Evolutionary conservation across 129 eudicot species (phyloP).

Genomic region (Arctium lappa): DNA sequence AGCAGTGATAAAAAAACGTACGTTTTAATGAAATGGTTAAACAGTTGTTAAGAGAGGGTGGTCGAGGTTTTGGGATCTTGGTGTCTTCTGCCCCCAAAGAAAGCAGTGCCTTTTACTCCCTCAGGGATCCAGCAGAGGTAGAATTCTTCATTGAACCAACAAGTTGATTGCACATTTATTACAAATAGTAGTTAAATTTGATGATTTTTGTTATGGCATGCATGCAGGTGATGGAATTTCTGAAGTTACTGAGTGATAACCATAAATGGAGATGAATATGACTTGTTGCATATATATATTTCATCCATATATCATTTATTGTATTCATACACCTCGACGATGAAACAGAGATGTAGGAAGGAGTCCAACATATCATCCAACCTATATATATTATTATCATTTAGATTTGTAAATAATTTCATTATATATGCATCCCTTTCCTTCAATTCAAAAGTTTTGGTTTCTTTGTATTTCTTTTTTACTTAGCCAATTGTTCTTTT

Average conservation of each 20-base stretch:
- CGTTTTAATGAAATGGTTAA: neutral
- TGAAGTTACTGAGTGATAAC: slow-evolving; percentile 35
- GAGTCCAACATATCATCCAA: neutral
- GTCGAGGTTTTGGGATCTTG: slow-evolving; percentile 63
- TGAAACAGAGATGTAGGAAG: neutral
- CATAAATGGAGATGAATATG: neutral
- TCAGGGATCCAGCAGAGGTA: slow-evolving; percentile 76
- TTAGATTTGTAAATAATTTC: neutral
- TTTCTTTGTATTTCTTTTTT: neutral
- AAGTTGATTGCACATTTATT: neutral
- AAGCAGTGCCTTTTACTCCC: slow-evolving; percentile 70
- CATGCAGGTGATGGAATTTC: slow-evolving; percentile 67
- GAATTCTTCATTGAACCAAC: too few species aligned
- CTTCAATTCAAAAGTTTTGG: neutral
- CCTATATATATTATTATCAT: neutral
- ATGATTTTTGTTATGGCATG: neutral
- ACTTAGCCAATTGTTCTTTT: neutral
- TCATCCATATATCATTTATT: too few species aligned
- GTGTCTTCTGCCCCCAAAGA: slow-evolving; percentile 69
- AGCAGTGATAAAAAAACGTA: neutral
- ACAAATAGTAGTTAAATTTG: neutral
- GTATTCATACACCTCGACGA: neutral
- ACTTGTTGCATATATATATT: neutral
- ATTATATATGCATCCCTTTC: neutral
- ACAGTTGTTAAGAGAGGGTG: slow-evolving; percentile 64